phyloP scores from a whole-genome alignment of 148 eudicot species.

The Rheum nobile region DNA sequence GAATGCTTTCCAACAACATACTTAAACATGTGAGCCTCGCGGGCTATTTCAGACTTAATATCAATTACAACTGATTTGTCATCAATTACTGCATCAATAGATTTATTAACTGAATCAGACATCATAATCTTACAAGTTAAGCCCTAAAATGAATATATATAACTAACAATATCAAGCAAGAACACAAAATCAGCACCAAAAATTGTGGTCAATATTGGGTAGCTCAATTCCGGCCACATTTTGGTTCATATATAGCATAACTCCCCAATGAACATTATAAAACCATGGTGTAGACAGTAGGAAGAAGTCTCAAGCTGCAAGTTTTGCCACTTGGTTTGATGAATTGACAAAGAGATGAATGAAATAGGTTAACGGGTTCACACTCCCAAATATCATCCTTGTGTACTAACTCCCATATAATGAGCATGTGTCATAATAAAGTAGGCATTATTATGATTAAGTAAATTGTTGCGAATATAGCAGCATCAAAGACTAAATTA shows the following conservation, averaged over 20 bases:
- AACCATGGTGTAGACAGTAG: no score
- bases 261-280: neutral
- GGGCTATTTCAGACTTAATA: conserved; percentile 31
- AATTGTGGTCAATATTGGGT: neutral
- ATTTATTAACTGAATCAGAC: no score
- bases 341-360: no score
- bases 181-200: neutral
- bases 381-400: no score
- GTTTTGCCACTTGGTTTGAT: no score
- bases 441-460: neutral
- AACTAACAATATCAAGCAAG: neutral
- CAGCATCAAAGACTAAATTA: neutral
- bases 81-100: conserved; percentile 22
- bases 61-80: conserved; percentile 34
- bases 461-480: neutral
- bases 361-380: no score
- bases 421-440: neutral
- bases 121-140: no score
- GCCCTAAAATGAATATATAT: no score
- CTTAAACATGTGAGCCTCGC: conserved; percentile 29
- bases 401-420: neutral
- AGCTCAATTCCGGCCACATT: neutral
- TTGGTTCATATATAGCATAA: neutral
- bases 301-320: no score
- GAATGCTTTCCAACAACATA: conserved; percentile 23